Conservation (phyloP, 1,284 basidiomycete species). For the Porogramme epimiltina region DNA sequence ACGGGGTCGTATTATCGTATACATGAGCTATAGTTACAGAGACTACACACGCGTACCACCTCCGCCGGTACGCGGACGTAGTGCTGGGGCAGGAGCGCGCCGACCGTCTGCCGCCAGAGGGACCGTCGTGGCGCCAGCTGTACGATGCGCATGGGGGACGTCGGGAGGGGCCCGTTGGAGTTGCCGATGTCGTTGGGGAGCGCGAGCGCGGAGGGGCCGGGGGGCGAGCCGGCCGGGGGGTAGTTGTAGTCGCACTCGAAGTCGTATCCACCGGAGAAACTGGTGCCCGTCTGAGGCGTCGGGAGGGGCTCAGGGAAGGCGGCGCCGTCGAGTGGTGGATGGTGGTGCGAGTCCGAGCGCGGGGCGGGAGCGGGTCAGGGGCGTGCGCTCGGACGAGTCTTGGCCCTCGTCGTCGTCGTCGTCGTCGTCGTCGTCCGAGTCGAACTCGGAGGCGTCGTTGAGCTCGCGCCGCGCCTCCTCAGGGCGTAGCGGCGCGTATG, state of each 20-base stretch:
- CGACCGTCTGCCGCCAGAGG: conserved; percentile 63
- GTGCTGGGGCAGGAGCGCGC: conserved; percentile 74
- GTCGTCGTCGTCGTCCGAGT: conserved; percentile 72
- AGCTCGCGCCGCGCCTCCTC: conserved; percentile 60
- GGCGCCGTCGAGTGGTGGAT: conserved; percentile 11
- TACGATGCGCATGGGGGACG: conserved; percentile 37
- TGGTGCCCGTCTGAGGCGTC: conserved; percentile 13
- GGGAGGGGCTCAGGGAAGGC: conserved; percentile 10
- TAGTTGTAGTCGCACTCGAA: conserved; percentile 46
- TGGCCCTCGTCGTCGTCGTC: conserved; percentile 54
- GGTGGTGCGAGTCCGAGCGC: conserved; percentile 20
- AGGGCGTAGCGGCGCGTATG: conserved; percentile 51
- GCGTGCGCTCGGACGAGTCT: conserved; percentile 40
- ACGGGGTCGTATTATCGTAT: too few relatives aligned
- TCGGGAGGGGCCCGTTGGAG: conserved; percentile 76
- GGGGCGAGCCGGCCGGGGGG: conserved; percentile 84
- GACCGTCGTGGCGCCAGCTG: conserved; percentile 47
- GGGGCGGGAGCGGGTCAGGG: conserved; percentile 33
- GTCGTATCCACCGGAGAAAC: conserved; percentile 25
- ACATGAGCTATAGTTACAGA: too few relatives aligned
- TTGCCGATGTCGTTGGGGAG: conserved; percentile 77
- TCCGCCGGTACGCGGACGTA: conserved; percentile 62
- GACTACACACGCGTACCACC: too few relatives aligned
- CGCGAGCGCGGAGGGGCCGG: conserved; percentile 57
- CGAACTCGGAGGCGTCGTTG: conserved; percentile 68